phyloP scores from a whole-genome alignment of 345 rosid genomes.

The Nasturtium officinale region DNA sequence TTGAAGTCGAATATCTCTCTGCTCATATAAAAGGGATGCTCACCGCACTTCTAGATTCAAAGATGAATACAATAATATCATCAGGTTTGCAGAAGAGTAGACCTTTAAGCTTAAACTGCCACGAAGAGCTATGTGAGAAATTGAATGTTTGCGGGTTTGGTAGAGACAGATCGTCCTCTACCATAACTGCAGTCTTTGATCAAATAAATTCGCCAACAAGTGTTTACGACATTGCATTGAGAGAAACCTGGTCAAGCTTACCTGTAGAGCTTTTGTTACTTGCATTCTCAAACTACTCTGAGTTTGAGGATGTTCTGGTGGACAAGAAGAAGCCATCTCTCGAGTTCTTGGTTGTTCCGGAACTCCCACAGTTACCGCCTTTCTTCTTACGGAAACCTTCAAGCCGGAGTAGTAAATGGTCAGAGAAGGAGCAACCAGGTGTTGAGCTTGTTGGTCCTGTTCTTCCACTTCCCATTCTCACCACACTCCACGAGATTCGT shows the following conservation, averaged over 20 bases:
- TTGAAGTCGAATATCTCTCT: conserved; percentile 53
- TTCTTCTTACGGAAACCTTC: conserved; percentile 61
- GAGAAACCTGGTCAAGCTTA: conserved; percentile 63
- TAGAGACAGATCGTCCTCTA: conserved; percentile 50
- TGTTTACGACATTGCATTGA: conserved; percentile 55
- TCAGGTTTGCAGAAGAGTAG: conserved; percentile 27
- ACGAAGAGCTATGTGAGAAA: conserved; percentile 58
- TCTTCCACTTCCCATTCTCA: conserved; percentile 60
- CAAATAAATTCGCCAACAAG: conserved; percentile 56
- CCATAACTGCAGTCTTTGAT: conserved; percentile 48
- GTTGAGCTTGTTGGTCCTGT: conserved; percentile 65
- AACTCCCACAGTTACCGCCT: conserved; percentile 63
- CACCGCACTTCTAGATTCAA: conserved; percentile 43
- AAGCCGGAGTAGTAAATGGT: conserved; percentile 58
- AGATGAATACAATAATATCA: conserved; percentile 38
- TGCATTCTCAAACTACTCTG: conserved; percentile 68
- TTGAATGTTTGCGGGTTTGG: conserved; percentile 52
- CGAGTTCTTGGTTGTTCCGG: conserved; percentile 67
- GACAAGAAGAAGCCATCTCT: conserved; percentile 50
- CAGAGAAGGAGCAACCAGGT: conserved; percentile 46
- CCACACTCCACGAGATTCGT: conserved; percentile 49
- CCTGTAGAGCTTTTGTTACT: conserved; percentile 58
- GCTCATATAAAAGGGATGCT: conserved; percentile 56
- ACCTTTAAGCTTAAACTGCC: conserved; percentile 45
- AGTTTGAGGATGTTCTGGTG: conserved; percentile 49